Evolutionary conservation across 2,329 filamentous ascomycete species (phyloP), one percentile per base, ranked within the genome.

Genomic region (Macrophomina pseudophaseolina): DNA sequence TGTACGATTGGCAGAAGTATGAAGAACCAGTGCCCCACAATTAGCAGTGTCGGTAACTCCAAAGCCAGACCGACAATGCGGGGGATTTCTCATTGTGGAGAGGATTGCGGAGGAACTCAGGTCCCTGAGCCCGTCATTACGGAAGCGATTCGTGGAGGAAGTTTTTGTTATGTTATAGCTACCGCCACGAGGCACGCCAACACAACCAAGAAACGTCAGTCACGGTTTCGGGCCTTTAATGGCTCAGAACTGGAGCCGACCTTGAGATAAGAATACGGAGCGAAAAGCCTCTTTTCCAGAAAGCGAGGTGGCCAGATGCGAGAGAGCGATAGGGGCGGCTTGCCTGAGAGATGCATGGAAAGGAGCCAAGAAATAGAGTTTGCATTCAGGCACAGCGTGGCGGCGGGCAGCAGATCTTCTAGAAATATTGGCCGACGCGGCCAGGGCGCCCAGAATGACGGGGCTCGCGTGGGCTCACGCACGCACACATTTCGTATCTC

Each of bases 141-240:
- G 58, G 28, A 49, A 38, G 30, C 44, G 58, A 62, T 62, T 62
- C 44, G 58, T 62, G 30, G 38, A 23, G 12, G 58, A 62, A 42
- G 58, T 62, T 62, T 62, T 62, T 35, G 58, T 62, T 62, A 62
- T 62, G 58, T 62, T 62, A 62, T 62, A 49, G 58, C 58, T 49
- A 62, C 58, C 18, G n/a, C 30, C 58, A 46, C 32, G 42, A n/a
- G 16, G 14, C 38, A 42, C 58, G 58, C 58, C 58, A 62, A 49
- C n/a, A 23, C 44, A 28, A 38, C 42, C 42, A 48, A 46, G 28
- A n/a, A 9, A 14, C 7, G 40, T 12, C 58, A 48, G 40, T 42
- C n/a, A 38, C 5, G 33, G 42, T 28, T 12, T 14, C 49, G 42
- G 42, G 58, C 8, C 42, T 30, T 62, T 33, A 28, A 30, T 49